These are phyloP conservation scores for Phytophthora meadii DNA, from an alignment of 352 stramenopile genomes.

Conservation along the genomic window DNA sequence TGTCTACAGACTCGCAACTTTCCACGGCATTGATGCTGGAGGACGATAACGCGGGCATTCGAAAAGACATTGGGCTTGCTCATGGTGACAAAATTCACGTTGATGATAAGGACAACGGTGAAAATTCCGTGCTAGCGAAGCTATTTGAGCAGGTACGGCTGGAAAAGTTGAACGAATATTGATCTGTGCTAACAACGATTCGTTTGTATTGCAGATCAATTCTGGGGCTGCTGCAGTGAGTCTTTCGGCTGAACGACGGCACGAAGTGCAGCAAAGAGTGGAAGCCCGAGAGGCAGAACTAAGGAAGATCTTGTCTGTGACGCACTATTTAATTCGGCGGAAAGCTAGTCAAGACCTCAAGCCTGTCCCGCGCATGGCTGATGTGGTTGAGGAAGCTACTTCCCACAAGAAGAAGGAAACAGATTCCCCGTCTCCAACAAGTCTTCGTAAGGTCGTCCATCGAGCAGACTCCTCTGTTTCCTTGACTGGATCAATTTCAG, in stretches of 20 bases:
- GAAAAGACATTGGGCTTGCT: slow-evolving; percentile 82
- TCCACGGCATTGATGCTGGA: slow-evolving; percentile 78
- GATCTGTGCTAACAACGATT: not conserved
- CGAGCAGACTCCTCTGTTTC: slow-evolving; percentile 51
- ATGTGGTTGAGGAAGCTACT: slow-evolving; percentile 40
- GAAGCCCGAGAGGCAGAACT: slow-evolving; percentile 86
- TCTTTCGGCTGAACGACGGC: slow-evolving; percentile 83
- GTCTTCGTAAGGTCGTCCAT: slow-evolving; percentile 36
- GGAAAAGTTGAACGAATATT: not conserved
- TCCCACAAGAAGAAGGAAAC: slow-evolving; percentile 31
- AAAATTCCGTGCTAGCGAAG: slow-evolving; percentile 82
- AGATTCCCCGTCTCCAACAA: slow-evolving; percentile 25
- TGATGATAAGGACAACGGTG: slow-evolving; percentile 79
- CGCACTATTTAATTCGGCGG: slow-evolving; percentile 80
- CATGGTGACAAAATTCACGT: slow-evolving; percentile 92
- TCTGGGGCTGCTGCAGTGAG: slow-evolving; percentile 81
- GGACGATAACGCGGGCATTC: slow-evolving; percentile 70
- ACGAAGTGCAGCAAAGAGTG: slow-evolving; percentile 88
- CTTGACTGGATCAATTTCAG: slow-evolving; percentile 49
- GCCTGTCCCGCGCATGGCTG: slow-evolving; percentile 27
- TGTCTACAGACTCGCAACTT: slow-evolving; percentile 64
- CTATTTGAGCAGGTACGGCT: slow-evolving; percentile 77
- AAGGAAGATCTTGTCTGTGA: slow-evolving; percentile 84
- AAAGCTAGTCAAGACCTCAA: slow-evolving; percentile 62
- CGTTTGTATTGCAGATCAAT: slow-evolving; percentile 68